Evolutionary conservation across 2,329 filamentous ascomycete species (phyloP), one percentile per base, ranked within the genome.

Genomic region (Rhexocercosporidium sp.): DNA sequence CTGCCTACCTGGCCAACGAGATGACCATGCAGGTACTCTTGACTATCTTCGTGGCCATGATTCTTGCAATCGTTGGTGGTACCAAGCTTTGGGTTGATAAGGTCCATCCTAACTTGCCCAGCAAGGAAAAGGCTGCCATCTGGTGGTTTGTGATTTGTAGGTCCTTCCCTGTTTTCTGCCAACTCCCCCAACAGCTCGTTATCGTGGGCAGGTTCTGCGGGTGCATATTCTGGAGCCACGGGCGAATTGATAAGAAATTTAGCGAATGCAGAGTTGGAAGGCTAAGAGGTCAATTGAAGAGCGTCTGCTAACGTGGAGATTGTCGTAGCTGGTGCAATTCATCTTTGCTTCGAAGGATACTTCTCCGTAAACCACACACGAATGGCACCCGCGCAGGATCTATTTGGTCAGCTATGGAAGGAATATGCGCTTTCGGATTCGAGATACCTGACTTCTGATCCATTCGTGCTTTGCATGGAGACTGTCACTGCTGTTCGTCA

Each of bases 81-180:
- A 88, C 89, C 3, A 85, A 85, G 64, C 66, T 83, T 9, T 70
- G 88, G 41, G 82, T 87, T 67, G 86, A 84, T 71, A 79, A 79
- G 66, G 74, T 83, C 47, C 82, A 86, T 20, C 86, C 88, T 1
- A 81, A 78, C 11, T 75, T 93, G 62, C 80, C 82, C 39, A 78
- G 73, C 8, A 77, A 77, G 29, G 91, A 93, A 71, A 82, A 88
- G 54, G 72, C 84, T 14, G 86, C 85, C 4, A 86, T 90, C 25
- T 79, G 93, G 79, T 95, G 92, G 92, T 94, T 94, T 77, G 84
- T 90, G 25, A 82, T 95, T 16, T 92, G 90, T 84, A 86, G 81
- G 77, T 85, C 71, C 69, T 82, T 82, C 67, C 81, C 82, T 81
- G 25, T n/a, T 12, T n/a, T 29, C 44, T 67, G 18, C 27, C 25